Percentiles rank a stretch among this genome's conserved stretches.
phyloP scores from a whole-genome alignment of 495 filamentous ascomycete genomes.

The Cudoniella acicularis region DNA sequence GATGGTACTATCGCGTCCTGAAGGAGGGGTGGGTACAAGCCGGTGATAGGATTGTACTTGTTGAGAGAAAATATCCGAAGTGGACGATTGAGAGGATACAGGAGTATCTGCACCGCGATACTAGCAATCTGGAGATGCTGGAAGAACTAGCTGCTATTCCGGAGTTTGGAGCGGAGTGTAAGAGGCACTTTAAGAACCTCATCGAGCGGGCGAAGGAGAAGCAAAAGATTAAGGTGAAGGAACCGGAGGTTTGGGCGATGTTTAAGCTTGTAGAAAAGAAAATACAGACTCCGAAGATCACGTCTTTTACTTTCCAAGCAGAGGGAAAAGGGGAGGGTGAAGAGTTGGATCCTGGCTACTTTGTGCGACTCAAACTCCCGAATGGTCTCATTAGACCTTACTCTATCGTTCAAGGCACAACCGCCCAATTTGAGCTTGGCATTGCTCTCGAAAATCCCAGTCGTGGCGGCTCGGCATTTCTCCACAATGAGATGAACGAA shows the following conservation, averaged over 20 bases:
- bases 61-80: slow-evolving; percentile 38
- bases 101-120: slow-evolving; percentile 49
- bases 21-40: slow-evolving; percentile 41
- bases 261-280: slow-evolving; percentile 42
- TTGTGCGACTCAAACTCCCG: slow-evolving; percentile 41
- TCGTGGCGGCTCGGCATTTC: slow-evolving; percentile 44
- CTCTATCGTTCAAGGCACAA: slow-evolving; percentile 42
- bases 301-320: slow-evolving; percentile 37
- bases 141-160: slow-evolving; percentile 39
- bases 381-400: slow-evolving; percentile 36
- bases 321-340: slow-evolving; percentile 5
- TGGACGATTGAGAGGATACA: slow-evolving; percentile 56
- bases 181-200: slow-evolving; percentile 36
- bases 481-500: slow-evolving; percentile 33
- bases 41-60: slow-evolving; percentile 33
- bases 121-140: slow-evolving; percentile 39
- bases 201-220: slow-evolving; percentile 31
- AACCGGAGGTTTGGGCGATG: slow-evolving; percentile 36
- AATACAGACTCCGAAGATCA: slow-evolving; percentile 35
- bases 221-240: slow-evolving; percentile 21
- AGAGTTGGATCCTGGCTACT: slow-evolving; percentile 32
- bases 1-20: slow-evolving; percentile 54
- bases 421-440: slow-evolving; percentile 40
- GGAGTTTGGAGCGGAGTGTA: slow-evolving; percentile 45
- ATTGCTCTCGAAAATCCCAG: slow-evolving; percentile 40